Evolutionary conservation across 371 early-diverging fungal species (phyloP).

Genomic region (Mucor indicus): DNA sequence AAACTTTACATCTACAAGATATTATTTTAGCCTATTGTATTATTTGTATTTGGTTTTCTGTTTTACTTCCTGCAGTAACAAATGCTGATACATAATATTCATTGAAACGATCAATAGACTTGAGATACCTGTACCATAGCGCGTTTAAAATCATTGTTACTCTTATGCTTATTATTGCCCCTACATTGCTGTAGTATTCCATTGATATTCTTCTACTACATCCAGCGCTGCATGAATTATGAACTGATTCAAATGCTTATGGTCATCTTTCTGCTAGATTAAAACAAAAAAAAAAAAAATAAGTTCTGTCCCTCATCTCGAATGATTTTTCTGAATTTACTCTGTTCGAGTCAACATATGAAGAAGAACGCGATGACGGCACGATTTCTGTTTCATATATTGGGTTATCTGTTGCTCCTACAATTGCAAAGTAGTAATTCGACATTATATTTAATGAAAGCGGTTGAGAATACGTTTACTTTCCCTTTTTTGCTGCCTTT

Average conservation of each 20-base stretch:
- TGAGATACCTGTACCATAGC: conserved; percentile 78
- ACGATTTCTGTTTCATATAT: conserved; percentile 91
- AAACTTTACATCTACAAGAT: conserved; percentile 66
- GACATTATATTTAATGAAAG: no score
- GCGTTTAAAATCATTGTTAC: not conserved
- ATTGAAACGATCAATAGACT: conserved; percentile 92
- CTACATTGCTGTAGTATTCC: conserved; percentile 81
- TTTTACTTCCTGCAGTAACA: conserved; percentile 82
- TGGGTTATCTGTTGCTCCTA: conserved; percentile 90
- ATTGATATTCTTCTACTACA: conserved; percentile 90
- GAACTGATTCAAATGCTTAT: conserved; percentile 92
- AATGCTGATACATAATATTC: conserved; percentile 91
- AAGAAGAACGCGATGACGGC: conserved; percentile 43
- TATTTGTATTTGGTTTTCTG: not conserved
- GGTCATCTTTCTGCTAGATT: conserved; percentile 67
- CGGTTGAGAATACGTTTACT: no score
- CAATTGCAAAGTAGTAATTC: conserved; percentile 87
- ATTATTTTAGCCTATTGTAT: not conserved
- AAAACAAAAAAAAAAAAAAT: not conserved
- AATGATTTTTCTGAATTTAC: conserved; percentile 15
- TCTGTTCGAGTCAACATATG: conserved; percentile 30
- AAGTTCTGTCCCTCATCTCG: not conserved
- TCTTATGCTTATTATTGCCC: not conserved
- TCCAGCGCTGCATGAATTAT: conserved; percentile 95
- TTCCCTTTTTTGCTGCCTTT: no score